Percentiles rank a stretch among this genome's conserved stretches.
Conservation (phyloP, 1,139 yeast genomes). For the Nematodospora anomalae region DNA sequence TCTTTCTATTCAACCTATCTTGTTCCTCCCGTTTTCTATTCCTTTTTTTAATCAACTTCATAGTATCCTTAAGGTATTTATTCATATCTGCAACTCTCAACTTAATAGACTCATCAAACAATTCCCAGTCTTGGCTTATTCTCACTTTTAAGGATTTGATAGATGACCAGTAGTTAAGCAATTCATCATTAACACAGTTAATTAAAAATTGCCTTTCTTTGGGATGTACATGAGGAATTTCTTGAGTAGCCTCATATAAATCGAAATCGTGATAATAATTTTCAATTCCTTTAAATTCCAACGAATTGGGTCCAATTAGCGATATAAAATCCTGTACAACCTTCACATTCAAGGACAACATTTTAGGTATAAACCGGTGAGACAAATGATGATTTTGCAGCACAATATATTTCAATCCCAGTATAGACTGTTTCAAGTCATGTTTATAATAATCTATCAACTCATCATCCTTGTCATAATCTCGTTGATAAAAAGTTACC, state of each 20-base stretch:
- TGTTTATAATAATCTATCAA: constrained; percentile 42
- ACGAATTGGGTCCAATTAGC: constrained; percentile 40
- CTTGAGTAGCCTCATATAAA: constrained; percentile 29
- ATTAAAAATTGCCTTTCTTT: constrained; percentile 33
- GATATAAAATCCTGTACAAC: constrained; percentile 32
- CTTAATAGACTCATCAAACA: constrained; percentile 29
- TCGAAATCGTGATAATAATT: constrained; percentile 40
- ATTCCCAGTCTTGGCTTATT: constrained; percentile 34
- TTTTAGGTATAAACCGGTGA: constrained; percentile 32
- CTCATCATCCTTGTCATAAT: constrained; percentile 42
- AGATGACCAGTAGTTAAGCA: constrained; percentile 30
- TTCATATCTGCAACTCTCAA: constrained; percentile 41
- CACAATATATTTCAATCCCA: constrained; percentile 43
- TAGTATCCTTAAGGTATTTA: constrained; percentile 33
- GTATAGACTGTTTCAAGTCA: constrained; percentile 41
- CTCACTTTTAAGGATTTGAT: constrained; percentile 31
- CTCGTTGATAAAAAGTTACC: constrained; percentile 21
- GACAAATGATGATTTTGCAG: constrained; percentile 38
- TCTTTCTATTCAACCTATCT: constrained; percentile 37
- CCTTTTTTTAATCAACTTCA: constrained; percentile 46
- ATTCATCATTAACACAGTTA: constrained; percentile 31
- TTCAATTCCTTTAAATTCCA: constrained; percentile 46
- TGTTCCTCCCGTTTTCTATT: constrained; percentile 43
- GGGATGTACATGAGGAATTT: constrained; percentile 39
- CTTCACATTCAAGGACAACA: constrained; percentile 35